Conservation (phyloP, 75 land plant species). For the Selaginella moellendorffii region DNA sequence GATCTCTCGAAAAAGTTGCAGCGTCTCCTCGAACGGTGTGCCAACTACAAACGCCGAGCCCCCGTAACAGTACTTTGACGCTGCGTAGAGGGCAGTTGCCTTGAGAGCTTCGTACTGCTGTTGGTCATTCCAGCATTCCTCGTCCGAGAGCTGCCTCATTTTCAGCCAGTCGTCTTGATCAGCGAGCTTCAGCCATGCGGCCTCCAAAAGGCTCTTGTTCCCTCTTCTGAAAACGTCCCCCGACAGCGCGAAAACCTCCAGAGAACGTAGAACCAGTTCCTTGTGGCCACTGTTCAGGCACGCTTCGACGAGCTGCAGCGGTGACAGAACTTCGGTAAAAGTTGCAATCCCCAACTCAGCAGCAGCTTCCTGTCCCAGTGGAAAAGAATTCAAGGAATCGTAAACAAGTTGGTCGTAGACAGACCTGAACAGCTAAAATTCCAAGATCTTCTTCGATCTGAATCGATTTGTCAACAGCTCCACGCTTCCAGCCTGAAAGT, state of each 20-base stretch:
- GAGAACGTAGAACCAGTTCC: constrained; percentile 40
- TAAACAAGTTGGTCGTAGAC: neutral
- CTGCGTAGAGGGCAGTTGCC: constrained; percentile 58
- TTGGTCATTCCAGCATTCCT: constrained; percentile 86
- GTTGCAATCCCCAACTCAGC: constrained; percentile 13
- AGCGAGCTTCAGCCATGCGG: constrained; percentile 65
- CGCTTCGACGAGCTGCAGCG: constrained; percentile 51
- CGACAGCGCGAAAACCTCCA: constrained; percentile 80
- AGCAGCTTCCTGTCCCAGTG: constrained; percentile 35
- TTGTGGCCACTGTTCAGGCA: constrained; percentile 40
- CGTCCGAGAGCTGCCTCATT: constrained; percentile 38
- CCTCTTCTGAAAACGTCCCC: constrained; percentile 44
- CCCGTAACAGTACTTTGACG: constrained; percentile 65
- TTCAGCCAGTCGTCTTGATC: constrained; percentile 72
- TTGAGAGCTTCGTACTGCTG: constrained; percentile 29
- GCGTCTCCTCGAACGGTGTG: constrained; percentile 43
- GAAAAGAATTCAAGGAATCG: neutral
- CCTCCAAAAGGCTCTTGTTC: constrained; percentile 58
- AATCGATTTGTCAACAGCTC: constrained; percentile 24
- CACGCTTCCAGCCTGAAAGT: constrained; percentile 44
- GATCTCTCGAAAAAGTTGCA: constrained; percentile 34
- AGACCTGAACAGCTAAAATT: constrained; percentile 70
- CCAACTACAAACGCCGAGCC: constrained; percentile 30
- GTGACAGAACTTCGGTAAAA: constrained; percentile 26
- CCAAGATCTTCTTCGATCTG: constrained; percentile 72